Conservation (phyloP, 768 basidiomycete genomes). For the Symmetrospora coprosmae region DNA sequence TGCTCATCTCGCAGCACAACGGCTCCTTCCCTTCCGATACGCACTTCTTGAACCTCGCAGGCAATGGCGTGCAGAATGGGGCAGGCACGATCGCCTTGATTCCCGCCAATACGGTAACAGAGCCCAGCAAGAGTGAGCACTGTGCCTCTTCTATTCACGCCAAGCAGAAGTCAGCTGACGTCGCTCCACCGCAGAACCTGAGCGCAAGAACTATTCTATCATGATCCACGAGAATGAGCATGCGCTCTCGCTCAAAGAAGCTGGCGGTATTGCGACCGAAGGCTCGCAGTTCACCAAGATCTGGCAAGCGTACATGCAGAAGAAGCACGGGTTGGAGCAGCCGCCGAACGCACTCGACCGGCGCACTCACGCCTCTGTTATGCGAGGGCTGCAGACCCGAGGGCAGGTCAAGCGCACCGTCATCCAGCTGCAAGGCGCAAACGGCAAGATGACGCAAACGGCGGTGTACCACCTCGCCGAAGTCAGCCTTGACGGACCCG, state of each 20-base stretch:
- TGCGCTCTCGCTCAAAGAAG: not conserved
- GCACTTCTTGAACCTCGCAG: too few relatives aligned
- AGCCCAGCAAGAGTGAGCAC: not conserved
- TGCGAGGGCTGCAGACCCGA: not conserved
- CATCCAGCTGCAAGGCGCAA: not conserved
- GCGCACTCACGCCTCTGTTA: not conserved
- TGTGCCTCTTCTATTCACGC: too few relatives aligned
- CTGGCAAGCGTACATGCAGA: not conserved
- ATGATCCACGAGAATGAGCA: slow-evolving; percentile 13
- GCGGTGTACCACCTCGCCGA: not conserved
- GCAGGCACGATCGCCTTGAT: not conserved
- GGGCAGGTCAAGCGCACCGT: slow-evolving; percentile 5
- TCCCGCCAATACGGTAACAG: not conserved
- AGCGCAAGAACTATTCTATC: not conserved
- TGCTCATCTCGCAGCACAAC: too few relatives aligned
- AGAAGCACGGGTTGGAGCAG: not conserved
- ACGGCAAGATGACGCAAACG: not conserved
- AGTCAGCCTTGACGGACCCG: not conserved
- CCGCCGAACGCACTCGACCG: not conserved
- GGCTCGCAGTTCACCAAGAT: not conserved
- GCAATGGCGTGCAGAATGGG: not conserved
- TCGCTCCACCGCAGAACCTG: not conserved
- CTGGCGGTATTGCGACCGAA: slow-evolving; percentile 14
- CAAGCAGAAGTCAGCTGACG: not conserved
- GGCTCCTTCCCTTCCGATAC: too few relatives aligned